A percentile compares a stretch with the other conserved stretches of the same genome.
These are phyloP conservation scores for Penicillium polonicum DNA, from an alignment of 2,329 filamentous ascomycete species.

Conservation along the genomic window DNA sequence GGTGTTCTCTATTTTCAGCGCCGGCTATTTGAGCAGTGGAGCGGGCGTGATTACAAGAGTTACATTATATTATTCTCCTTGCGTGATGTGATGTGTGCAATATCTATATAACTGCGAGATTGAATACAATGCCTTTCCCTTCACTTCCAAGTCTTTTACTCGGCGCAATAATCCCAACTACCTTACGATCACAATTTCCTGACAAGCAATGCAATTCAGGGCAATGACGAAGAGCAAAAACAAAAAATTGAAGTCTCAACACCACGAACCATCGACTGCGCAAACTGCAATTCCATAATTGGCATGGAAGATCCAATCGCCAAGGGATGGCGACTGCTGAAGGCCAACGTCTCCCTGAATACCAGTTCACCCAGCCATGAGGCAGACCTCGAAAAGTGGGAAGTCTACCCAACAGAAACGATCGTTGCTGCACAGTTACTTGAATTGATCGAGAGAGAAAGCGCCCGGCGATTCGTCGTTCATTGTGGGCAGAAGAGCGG, in stretches of 20 bases:
- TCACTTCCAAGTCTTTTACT: background rate
- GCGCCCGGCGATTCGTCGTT: conserved; percentile 56
- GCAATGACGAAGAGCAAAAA: conserved; percentile 33
- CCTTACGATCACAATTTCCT: conserved; percentile 6
- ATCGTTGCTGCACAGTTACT: conserved; percentile 57
- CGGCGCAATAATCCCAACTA: background rate
- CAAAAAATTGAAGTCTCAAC: conserved; percentile 31
- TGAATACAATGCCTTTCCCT: conserved; percentile 12
- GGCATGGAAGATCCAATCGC: conserved; percentile 43
- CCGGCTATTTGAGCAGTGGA: conserved; percentile 24
- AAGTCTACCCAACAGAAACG: conserved; percentile 36
- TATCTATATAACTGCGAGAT: conserved; percentile 1
- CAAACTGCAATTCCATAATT: conserved; percentile 31
- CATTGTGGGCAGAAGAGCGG: conserved; percentile 37
- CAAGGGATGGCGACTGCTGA: conserved; percentile 51
- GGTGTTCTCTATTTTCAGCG: conserved; percentile 18
- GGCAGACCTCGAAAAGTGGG: conserved; percentile 33
- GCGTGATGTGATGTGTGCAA: background rate
- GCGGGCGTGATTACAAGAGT: conserved; percentile 38
- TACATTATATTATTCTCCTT: conserved; percentile 28
- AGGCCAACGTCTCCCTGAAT: conserved; percentile 44
- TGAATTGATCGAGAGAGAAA: conserved; percentile 55
- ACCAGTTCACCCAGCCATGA: conserved; percentile 14
- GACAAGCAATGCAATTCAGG: conserved; percentile 18
- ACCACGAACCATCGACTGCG: conserved; percentile 32